These are phyloP conservation scores for Moricandia arvensis DNA, from an alignment of 345 rosid genomes.

Conservation along the genomic window DNA sequence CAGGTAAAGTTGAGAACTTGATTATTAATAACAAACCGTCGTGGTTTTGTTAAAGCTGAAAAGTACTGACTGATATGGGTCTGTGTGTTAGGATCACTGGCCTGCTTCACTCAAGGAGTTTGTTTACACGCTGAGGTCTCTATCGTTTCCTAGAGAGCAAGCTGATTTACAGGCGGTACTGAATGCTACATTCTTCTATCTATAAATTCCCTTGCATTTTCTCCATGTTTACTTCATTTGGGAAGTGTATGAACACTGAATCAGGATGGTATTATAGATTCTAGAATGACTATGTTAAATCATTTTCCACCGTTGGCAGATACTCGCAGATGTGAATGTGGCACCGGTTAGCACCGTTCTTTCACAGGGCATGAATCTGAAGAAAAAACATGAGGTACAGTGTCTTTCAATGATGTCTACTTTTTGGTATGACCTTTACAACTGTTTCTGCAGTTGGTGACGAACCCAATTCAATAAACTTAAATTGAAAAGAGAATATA, in stretches of 20 bases:
- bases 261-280: neutral
- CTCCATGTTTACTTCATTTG: neutral
- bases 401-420: constrained; percentile 1
- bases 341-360: constrained; percentile 62
- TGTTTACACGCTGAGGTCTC: constrained; percentile 55
- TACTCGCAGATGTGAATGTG: constrained; percentile 47
- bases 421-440: neutral
- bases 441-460: constrained; percentile 2
- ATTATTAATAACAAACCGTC: neutral
- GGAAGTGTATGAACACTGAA: neutral
- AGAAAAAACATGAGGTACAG: constrained; percentile 89
- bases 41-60: neutral
- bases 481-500: neutral
- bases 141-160: constrained; percentile 67
- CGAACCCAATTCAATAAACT: neutral
- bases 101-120: constrained; percentile 77
- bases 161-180: constrained; percentile 54
- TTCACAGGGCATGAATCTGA: constrained; percentile 83
- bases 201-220: neutral
- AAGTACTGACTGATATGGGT: neutral
- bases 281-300: neutral
- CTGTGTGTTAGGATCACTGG: constrained; percentile 64
- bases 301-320: constrained; percentile 42
- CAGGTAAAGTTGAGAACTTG: constrained; percentile 45
- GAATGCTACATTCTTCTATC: neutral